Evolutionary conservation across 2,329 filamentous ascomycete species (phyloP), one percentile per base, ranked within the genome.

Genomic region (Didymella segeticola): DNA sequence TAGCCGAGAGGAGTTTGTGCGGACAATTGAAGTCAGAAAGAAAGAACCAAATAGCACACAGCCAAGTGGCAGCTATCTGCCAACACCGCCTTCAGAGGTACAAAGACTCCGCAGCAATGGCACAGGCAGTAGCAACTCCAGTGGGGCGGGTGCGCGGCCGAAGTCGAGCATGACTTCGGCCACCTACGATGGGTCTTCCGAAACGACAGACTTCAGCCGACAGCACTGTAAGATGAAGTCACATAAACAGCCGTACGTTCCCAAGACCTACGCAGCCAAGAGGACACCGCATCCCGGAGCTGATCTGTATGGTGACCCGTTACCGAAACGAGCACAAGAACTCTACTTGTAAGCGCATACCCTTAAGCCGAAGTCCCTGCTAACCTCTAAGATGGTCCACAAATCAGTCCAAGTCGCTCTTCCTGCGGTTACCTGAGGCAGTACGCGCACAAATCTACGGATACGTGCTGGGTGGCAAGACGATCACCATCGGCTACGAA

Each of bases 321-420:
- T 62, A n/a, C 42, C 47, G 22, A 58, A 49, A 20, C 53, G 46
- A 19, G 66, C 61, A 5, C 45, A 47, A 7, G 53, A 61, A 29
- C 43, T 55, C 5, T 47, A 60, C 10, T 25, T 60, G 65, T 66
- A 55, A 58, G 65, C 55, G 15, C 11, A 4, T 15, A 3, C 1
- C 30, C 19, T 15, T 25, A 17, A 11, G 5, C 26, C 19, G 25
- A 17, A 8, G 15, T 7, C 33, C 20, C 43, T 22, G 46, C 39
- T 51, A 5, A 47, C 30, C 11, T 15, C 10, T 2, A 25, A 69
- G 66, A 20, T 72, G 68, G 66, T 45, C 45, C 0, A 25, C 22
- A 7, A 72, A 72, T 25, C 69, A 69, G 36, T 43, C 31, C 15
- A 51, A 57, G 3, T 70, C 68, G 10, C 60, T 53, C 6, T 58